These are phyloP conservation scores for Mucor indicus DNA, from an alignment of 371 early-diverging fungal species.

Conservation along the genomic window DNA sequence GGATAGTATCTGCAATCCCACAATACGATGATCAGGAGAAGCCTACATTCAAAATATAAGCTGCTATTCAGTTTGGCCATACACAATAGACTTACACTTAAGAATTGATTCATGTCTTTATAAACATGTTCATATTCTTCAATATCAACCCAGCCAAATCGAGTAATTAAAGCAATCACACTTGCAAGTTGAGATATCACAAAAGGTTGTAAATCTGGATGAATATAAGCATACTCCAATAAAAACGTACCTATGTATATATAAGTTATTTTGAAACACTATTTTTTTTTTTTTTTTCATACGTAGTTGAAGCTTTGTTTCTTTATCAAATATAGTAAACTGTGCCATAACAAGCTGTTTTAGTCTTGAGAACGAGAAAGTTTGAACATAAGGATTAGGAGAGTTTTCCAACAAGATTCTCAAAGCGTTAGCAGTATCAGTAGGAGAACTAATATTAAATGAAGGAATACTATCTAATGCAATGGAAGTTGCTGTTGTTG, in stretches of 20 bases:
- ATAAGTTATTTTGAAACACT: too few relatives aligned
- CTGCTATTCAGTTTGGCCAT: too few relatives aligned
- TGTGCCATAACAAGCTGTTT: constrained; percentile 68
- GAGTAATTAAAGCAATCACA: constrained; percentile 70
- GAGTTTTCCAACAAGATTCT: constrained; percentile 67
- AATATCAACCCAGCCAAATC: constrained; percentile 76
- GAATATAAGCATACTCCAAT: constrained; percentile 58
- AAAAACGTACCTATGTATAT: constrained; percentile 50
- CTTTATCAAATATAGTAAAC: constrained; percentile 56
- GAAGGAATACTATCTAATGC: constrained; percentile 19
- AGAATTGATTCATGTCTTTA: constrained; percentile 61
- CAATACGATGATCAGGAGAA: constrained; percentile 52
- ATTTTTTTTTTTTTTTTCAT: constrained; percentile 5
- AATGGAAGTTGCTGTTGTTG: constrained; percentile 16
- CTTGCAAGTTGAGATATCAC: constrained; percentile 63
- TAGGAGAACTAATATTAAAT: constrained; percentile 54
- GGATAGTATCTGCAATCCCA: constrained; percentile 56
- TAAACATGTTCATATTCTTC: constrained; percentile 63
- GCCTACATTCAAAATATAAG: too few relatives aligned
- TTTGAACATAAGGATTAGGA: constrained; percentile 63
- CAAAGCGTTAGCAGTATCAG: constrained; percentile 63
- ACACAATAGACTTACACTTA: constrained; percentile 48
- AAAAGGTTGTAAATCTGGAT: constrained; percentile 57
- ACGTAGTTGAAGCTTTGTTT: constrained; percentile 65
- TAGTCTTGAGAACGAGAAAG: constrained; percentile 64